Evolutionary conservation across 441 rosid species (phyloP), one percentile per base, ranked within the genome.

Genomic region (Manihot esculenta): DNA sequence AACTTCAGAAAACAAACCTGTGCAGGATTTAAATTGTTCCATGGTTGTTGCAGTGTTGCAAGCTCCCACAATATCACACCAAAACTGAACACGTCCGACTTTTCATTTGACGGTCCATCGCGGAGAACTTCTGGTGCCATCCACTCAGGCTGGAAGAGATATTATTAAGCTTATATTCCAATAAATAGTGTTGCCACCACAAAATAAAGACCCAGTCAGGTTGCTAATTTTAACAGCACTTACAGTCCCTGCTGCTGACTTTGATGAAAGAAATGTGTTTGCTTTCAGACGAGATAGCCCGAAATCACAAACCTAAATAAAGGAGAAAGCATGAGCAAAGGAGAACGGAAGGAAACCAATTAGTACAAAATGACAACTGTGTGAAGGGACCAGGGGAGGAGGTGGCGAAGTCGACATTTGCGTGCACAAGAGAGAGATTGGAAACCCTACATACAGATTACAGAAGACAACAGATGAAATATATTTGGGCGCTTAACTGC

Each of bases 71-170:
- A 77, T 75, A 96, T 96, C 26, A 96, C 86, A 61, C 98, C 99
- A 76, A 93, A 96, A 79, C 99, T 96, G 85, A 93, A 96, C 48
- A 96, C 84, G 54, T 96, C 99, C 18, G 99, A 90, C 79, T 96
- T 96, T 68, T 96, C 99, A 75, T 96, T 93, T 49, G 99, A 96
- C 72, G 87, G 98, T 77, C 92, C 98, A 61, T 90, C 98, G 42
- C 98, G 87, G 15, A 96, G 91, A 67, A 96, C 97, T 85, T 96
- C 99, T 60, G 99, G 99, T 73, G 99, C 98, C 99, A 96, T 96
- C 99, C 99, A 96, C 84, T 93, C 99, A 50, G 99, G 98, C 99
- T 96, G 77, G 65, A 76, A 72, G 21, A 72, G 72, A 68, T 23
- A 58, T 58, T 27, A 24, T 68, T 67, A 69, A 69, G 73, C 55